Conservation (phyloP, 805 yeast species). For the Suhomyces pyralidae region DNA sequence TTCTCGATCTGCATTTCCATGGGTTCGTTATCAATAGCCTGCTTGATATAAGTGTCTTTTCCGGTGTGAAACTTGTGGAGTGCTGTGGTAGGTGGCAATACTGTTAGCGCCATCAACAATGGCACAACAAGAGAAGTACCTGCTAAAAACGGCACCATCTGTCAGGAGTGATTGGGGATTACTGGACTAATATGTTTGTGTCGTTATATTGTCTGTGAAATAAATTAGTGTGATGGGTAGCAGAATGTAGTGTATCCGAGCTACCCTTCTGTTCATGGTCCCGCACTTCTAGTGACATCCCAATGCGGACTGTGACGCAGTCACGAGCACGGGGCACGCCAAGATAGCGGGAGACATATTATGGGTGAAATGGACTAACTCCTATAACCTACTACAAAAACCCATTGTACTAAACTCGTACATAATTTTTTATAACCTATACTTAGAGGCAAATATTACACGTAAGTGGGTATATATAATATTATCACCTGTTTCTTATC, state of each 20-base stretch:
- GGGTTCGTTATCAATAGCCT: constrained; percentile 16
- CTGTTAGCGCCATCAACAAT: neutral
- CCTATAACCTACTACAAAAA: too few relatives aligned
- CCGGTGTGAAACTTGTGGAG: constrained; percentile 7
- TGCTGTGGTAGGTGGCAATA: neutral
- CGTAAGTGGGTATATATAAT: too few relatives aligned
- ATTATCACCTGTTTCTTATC: too few relatives aligned
- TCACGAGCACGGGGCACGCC: neutral
- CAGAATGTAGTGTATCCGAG: neutral
- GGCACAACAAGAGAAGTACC: neutral
- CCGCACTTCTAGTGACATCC: neutral
- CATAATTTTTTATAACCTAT: too few relatives aligned
- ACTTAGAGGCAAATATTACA: too few relatives aligned
- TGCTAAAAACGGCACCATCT: neutral
- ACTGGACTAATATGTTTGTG: neutral
- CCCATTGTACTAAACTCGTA: too few relatives aligned
- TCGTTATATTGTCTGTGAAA: neutral
- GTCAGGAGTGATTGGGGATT: neutral
- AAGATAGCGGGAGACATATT: neutral
- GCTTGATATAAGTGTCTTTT: constrained; percentile 18
- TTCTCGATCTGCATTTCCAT: constrained; percentile 21
- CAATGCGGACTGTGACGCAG: neutral
- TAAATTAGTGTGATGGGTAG: neutral
- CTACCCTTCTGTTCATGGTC: neutral
- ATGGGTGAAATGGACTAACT: too few relatives aligned